These are phyloP conservation scores for Actinomortierella ambigua DNA, from an alignment of 371 early-diverging fungal genomes.

Conservation along the genomic window DNA sequence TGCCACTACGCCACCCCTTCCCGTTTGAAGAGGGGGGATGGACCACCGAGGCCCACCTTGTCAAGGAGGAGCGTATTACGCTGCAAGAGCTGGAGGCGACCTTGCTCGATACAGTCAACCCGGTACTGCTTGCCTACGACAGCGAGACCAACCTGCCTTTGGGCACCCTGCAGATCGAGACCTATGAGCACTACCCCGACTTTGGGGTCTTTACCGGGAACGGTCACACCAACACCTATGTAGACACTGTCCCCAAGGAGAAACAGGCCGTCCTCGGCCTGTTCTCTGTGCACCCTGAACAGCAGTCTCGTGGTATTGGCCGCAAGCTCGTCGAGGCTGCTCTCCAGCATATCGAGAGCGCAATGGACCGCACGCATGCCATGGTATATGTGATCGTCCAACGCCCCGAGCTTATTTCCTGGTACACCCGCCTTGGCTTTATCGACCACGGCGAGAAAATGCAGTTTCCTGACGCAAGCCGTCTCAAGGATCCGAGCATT, in stretches of 20 bases:
- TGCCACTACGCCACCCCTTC: background rate
- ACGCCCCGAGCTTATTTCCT: slow-evolving; percentile 53
- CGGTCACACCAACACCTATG: slow-evolving; percentile 10
- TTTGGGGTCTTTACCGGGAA: slow-evolving; percentile 25
- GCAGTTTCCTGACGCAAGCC: slow-evolving; percentile 41
- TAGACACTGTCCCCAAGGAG: slow-evolving; percentile 21
- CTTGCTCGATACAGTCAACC: slow-evolving; percentile 27
- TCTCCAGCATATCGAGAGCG: slow-evolving; percentile 44
- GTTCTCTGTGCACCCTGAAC: slow-evolving; percentile 54
- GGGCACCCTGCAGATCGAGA: slow-evolving; percentile 40
- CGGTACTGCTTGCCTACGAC: slow-evolving; percentile 35
- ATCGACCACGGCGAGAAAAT: slow-evolving; percentile 54
- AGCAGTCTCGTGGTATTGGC: slow-evolving; percentile 61
- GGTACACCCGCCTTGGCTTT: slow-evolving; percentile 62
- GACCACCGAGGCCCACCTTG: slow-evolving; percentile 42
- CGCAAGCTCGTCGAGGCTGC: slow-evolving; percentile 55
- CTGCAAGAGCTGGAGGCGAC: slow-evolving; percentile 17
- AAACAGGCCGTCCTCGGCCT: slow-evolving; percentile 47
- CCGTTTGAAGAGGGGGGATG: slow-evolving; percentile 32
- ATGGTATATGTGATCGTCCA: slow-evolving; percentile 56
- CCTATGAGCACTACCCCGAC: slow-evolving; percentile 29
- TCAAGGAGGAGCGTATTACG: slow-evolving; percentile 31
- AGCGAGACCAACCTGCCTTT: slow-evolving; percentile 26
- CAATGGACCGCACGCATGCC: slow-evolving; percentile 45
- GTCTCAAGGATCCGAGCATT: slow-evolving; percentile 20